Base-by-base conservation (phyloP, 257 asterid species). In the Nicotiana knightiana region DNA sequence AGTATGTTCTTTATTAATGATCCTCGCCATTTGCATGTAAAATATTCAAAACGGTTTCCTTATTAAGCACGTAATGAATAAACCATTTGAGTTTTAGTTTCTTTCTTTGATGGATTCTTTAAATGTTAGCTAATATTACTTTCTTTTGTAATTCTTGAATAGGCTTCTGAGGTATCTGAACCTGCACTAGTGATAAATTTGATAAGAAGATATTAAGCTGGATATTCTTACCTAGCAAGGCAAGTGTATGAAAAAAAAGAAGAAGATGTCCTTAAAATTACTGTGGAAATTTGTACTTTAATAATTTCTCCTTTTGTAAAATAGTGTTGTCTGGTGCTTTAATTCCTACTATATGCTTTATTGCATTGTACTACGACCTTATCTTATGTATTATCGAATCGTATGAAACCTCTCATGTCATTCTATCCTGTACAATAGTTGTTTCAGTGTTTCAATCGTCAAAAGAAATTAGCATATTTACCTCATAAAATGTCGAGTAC, bases 151-250 rank as follows among this genome's bases (percentile, higher is more conserved):
- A 28, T 35, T 64, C 59, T 83, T 70, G 58, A 48, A 39, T 88
- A 89, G 94, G 90, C 86, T 86, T 83, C 84, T 87, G 77, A 86
- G 71, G 83, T 82, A 66, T 78, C 81, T 85, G 6, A 84, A 86
- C 84, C 81, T 81, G 84, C 89, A 81, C 86, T 32, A 73, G 62
- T 3, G 24, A 48, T 1, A 61, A 73, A 48, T 61, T 48, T 46
- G 61, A 13, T 57, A 46, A 71, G 79, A 71, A 71, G 59, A 73
- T 21, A 21, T 6, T 24, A 43, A 24, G 37, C 13, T 46, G 59
- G 78, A 71, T 71, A 71, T 71, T 15, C 9, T 33, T 73, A 73
- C 79, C 15, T 5, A 73, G 58, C 35, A 70, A 73, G 61, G 26
- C 79, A 73, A 73, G 79, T 48, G 11, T 24, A 48, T 1, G 61